These are phyloP conservation scores for Cutaneotrichosporon sp. DNA, from an alignment of 1,284 basidiomycete genomes.

Conservation along the genomic window DNA sequence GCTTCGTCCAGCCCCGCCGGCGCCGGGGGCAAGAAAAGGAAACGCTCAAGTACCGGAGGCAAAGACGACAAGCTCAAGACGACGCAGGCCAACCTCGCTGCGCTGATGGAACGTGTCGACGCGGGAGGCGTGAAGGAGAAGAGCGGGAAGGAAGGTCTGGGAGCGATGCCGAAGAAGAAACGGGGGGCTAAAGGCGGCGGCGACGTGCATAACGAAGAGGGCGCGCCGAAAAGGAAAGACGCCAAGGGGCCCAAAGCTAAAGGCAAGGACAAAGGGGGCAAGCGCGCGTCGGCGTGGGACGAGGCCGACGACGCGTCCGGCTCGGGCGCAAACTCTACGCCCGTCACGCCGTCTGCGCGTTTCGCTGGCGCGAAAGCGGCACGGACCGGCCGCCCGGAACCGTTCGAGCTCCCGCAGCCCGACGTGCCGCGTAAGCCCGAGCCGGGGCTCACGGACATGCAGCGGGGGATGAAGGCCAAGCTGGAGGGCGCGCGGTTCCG, in stretches of 20 bases:
- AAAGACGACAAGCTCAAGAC: constrained; percentile 40
- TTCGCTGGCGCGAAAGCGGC: constrained; percentile 2
- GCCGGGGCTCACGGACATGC: constrained; percentile 61
- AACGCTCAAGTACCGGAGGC: constrained; percentile 52
- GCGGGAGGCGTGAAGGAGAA: constrained; percentile 39
- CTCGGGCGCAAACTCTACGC: constrained; percentile 1
- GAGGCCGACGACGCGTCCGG: background rate
- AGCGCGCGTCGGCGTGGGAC: background rate
- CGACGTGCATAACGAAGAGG: background rate
- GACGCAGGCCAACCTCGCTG: constrained; percentile 68
- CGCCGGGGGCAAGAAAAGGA: constrained; percentile 54
- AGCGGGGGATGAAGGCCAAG: constrained; percentile 67
- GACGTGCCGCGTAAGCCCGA: constrained; percentile 12
- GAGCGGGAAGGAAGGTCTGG: constrained; percentile 17
- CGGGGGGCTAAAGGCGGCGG: constrained; percentile 6
- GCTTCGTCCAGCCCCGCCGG: background rate
- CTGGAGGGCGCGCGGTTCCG: constrained; percentile 79
- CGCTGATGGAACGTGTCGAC: constrained; percentile 61
- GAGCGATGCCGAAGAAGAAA: constrained; percentile 36
- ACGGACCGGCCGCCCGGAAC: constrained; percentile 12
- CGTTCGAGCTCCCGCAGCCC: constrained; percentile 25
- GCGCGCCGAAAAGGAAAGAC: background rate
- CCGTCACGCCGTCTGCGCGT: background rate
- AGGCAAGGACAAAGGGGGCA: background rate
- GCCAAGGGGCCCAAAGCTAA: background rate